Evolutionary conservation across 2,329 filamentous ascomycete genomes (phyloP).

Genomic region (Golovinomyces cichoracearum): DNA sequence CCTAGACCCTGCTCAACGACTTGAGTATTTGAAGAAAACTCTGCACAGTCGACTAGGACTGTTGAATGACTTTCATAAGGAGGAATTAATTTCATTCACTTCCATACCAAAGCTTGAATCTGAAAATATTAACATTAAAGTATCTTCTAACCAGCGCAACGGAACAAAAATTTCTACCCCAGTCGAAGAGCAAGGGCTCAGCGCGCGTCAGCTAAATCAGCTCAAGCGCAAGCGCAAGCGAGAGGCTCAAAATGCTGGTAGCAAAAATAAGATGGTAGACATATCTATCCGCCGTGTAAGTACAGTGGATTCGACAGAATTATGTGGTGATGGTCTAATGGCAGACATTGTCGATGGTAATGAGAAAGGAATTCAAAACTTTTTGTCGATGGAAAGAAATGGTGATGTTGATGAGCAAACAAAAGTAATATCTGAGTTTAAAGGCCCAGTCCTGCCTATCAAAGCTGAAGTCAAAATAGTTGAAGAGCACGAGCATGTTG

Average conservation of each 20-base stretch:
- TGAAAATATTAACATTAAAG: conserved; percentile 5
- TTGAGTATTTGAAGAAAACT: conserved; percentile 75
- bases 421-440: conserved; percentile 88
- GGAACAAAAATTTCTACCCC: conserved; percentile 13
- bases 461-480: conserved; percentile 68
- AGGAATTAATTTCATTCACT: conserved; percentile 47
- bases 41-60: conserved; percentile 60
- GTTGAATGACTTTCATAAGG: conserved; percentile 58
- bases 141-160: conserved; percentile 19
- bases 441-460: conserved; percentile 54
- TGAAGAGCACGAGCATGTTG: conserved; percentile 46
- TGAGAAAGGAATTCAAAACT: conserved; percentile 42
- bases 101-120: conserved; percentile 12
- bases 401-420: conserved; percentile 61
- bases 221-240: conserved; percentile 83
- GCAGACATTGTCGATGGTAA: conserved; percentile 33
- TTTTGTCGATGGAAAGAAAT: conserved; percentile 67
- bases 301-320: conserved; percentile 6
- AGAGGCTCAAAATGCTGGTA: conserved; percentile 67
- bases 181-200: conserved; percentile 45
- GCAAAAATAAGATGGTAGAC: conserved; percentile 74
- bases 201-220: conserved; percentile 80
- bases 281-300: conserved; percentile 34
- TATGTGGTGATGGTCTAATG: conserved; percentile 17
- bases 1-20: conserved; percentile 53